phyloP scores from a whole-genome alignment of 2,329 filamentous ascomycete genomes.

The Fonsecaea pedrosoi region DNA sequence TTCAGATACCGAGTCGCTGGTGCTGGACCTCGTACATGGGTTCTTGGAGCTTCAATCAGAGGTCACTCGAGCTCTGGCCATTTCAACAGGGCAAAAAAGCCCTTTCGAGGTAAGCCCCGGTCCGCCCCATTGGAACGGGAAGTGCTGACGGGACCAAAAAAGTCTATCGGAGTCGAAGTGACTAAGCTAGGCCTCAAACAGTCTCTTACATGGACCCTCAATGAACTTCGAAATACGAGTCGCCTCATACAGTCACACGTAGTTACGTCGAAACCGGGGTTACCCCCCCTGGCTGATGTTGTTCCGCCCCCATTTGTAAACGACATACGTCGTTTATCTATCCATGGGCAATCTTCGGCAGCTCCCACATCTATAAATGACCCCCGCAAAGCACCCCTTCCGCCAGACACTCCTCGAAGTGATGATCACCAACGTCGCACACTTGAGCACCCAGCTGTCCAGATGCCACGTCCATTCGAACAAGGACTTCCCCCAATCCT shows the following conservation, averaged over 20 bases:
- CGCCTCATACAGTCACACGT: slow-evolving; percentile 30
- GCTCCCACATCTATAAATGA: slow-evolving; percentile 31
- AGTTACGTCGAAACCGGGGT: slow-evolving; percentile 26
- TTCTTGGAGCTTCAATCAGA: slow-evolving; percentile 36
- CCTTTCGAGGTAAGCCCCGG: slow-evolving; percentile 28
- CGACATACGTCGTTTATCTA: slow-evolving; percentile 28
- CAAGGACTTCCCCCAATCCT: slow-evolving; percentile 40
- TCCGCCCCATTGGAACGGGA: slow-evolving; percentile 16
- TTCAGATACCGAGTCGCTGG: slow-evolving; percentile 30
- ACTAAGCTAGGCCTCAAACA: slow-evolving; percentile 37
- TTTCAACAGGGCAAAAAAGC: slow-evolving; percentile 22
- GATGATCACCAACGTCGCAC: slow-evolving; percentile 28
- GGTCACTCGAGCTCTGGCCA: slow-evolving; percentile 31
- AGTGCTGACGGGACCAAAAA: slow-evolving; percentile 27
- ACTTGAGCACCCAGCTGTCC: slow-evolving; percentile 24
- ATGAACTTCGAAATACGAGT: slow-evolving; percentile 31
- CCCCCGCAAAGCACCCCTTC: slow-evolving; percentile 24
- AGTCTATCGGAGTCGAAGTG: slow-evolving; percentile 28
- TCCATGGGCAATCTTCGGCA: slow-evolving; percentile 22
- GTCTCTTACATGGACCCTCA: slow-evolving; percentile 34
- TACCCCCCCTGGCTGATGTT: slow-evolving; percentile 33
- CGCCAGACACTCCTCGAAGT: slow-evolving; percentile 28
- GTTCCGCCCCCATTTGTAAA: slow-evolving; percentile 27
- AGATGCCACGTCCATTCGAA: slow-evolving; percentile 34
- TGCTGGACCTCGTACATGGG: slow-evolving; percentile 33